Evolutionary conservation across 768 basidiomycete genomes (phyloP).

Genomic region (Amanita subjunquillea): DNA sequence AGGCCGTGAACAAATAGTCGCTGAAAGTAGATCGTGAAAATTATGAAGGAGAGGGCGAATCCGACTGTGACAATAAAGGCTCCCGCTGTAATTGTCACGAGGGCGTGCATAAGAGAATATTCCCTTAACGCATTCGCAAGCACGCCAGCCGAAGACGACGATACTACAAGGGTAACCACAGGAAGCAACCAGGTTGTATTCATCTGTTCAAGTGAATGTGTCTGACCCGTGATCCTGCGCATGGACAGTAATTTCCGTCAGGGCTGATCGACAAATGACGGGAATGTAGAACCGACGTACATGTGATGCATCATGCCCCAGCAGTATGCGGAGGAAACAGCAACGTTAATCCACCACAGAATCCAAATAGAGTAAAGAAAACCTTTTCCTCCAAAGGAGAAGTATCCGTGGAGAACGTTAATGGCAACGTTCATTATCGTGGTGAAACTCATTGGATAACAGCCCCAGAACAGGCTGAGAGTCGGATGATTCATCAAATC

Average conservation of each 20-base stretch:
- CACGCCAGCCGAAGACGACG: constrained; percentile 20
- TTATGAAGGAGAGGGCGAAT: constrained; percentile 50
- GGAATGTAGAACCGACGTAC: constrained; percentile 26
- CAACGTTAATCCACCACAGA: constrained; percentile 56
- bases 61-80: constrained; percentile 47
- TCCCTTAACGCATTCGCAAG: constrained; percentile 38
- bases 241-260: not conserved
- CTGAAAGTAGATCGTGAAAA: constrained; percentile 53
- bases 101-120: constrained; percentile 35
- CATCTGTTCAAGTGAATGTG: constrained; percentile 45
- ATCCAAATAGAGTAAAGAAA: constrained; percentile 47
- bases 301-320: constrained; percentile 59
- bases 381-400: constrained; percentile 33
- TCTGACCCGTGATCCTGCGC: constrained; percentile 43
- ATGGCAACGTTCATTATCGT: constrained; percentile 40
- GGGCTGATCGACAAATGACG: not conserved
- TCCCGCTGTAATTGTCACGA: constrained; percentile 43
- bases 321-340: constrained; percentile 41
- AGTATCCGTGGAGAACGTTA: constrained; percentile 26
- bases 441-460: constrained; percentile 38
- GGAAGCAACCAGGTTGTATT: constrained; percentile 67
- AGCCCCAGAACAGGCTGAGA: constrained; percentile 36
- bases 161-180: constrained; percentile 64
- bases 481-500: constrained; percentile 38
- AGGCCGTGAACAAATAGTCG: constrained; percentile 50